phyloP scores from a whole-genome alignment of 192 early-diverging fungal species.

The Linnemannia hyalina region DNA sequence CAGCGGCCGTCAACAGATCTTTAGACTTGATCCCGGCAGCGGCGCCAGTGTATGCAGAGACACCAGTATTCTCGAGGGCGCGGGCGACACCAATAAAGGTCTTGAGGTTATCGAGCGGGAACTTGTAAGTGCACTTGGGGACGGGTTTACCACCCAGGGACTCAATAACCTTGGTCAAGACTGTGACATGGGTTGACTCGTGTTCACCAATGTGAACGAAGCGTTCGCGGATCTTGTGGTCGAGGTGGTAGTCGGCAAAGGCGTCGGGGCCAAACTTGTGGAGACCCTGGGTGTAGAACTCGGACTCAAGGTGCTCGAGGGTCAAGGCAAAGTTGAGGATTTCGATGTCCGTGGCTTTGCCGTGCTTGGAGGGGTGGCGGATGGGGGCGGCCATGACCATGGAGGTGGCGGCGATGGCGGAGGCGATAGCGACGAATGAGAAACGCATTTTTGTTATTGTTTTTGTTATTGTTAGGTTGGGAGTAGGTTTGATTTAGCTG shows the following conservation, averaged over 20 bases:
- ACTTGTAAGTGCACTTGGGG: constrained; percentile 24
- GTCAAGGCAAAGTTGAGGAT: constrained; percentile 40
- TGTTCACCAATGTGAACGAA: constrained; percentile 30
- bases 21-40: constrained; percentile 46
- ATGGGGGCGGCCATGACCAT: constrained; percentile 9
- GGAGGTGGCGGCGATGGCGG: constrained; percentile 15
- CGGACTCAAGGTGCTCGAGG: constrained; percentile 39
- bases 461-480: too few species aligned
- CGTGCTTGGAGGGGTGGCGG: background rate
- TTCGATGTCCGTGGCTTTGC: background rate
- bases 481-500: too few species aligned
- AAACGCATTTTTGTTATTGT: constrained; percentile 15
- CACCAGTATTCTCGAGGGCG: constrained; percentile 65
- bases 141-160: constrained; percentile 15
- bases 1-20: constrained; percentile 59
- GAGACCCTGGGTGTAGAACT: constrained; percentile 33
- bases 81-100: constrained; percentile 59
- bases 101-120: constrained; percentile 51
- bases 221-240: background rate
- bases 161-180: constrained; percentile 11
- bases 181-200: constrained; percentile 23
- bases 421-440: constrained; percentile 18
- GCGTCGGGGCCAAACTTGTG: constrained; percentile 8
- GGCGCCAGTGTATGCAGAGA: constrained; percentile 65
- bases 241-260: constrained; percentile 10